phyloP scores from a whole-genome alignment of 179 eudicot genomes.

The Gypsophila paniculata region DNA sequence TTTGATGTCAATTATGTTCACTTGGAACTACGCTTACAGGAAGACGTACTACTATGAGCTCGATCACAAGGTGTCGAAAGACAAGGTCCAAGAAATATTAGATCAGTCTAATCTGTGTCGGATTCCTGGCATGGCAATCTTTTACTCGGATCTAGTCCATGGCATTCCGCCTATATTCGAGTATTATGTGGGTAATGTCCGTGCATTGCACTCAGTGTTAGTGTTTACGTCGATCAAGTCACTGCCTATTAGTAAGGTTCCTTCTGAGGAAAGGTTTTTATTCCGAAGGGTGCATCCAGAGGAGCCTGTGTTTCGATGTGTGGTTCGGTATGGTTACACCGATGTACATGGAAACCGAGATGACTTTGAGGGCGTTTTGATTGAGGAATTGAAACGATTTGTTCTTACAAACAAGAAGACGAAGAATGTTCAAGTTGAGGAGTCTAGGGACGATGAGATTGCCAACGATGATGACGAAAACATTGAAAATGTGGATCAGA shows the following conservation, averaged over 20 bases:
- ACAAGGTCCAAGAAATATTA: conserved; percentile 31
- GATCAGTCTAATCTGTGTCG: conserved; percentile 21
- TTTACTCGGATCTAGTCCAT: conserved; percentile 28
- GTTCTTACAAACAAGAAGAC: conserved; percentile 23
- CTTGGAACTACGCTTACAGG: conserved; percentile 55
- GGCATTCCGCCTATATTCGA: conserved; percentile 58
- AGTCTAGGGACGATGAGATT: not conserved
- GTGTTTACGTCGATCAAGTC: conserved; percentile 65
- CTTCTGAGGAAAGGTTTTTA: conserved; percentile 55
- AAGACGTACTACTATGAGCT: conserved; percentile 55
- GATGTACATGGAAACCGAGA: conserved; percentile 40
- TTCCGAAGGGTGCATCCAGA: conserved; percentile 54
- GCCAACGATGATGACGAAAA: not conserved
- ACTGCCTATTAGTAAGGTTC: conserved; percentile 59
- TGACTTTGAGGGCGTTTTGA: conserved; percentile 41
- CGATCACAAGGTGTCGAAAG: conserved; percentile 46
- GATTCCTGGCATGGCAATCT: conserved; percentile 26
- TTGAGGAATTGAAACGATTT: conserved; percentile 44
- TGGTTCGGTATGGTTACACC: conserved; percentile 64
- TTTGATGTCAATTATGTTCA: conserved; percentile 46
- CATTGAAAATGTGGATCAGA: not conserved
- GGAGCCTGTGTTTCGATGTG: conserved; percentile 59
- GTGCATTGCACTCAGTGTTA: conserved; percentile 55
- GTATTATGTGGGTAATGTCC: conserved; percentile 57
- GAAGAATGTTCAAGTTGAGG: not conserved